Evolutionary conservation across 495 filamentous ascomycete species (phyloP).

Genomic region (Letharia columbiana): DNA sequence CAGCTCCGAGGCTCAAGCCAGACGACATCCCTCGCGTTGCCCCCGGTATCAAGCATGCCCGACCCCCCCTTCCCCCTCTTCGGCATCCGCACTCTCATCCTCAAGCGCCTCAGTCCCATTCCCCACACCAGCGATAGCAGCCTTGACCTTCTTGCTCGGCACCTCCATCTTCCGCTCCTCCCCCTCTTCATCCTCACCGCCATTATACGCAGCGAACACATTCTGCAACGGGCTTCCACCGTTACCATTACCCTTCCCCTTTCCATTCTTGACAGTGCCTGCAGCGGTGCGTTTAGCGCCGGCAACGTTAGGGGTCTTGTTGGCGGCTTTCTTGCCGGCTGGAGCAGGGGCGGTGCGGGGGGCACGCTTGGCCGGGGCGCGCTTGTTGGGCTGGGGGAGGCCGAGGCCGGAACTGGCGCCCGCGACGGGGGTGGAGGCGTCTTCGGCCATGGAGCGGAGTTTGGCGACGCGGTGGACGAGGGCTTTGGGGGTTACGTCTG

Average conservation of each 20-base stretch:
- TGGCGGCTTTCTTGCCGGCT: background rate
- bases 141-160: slow-evolving; percentile 1
- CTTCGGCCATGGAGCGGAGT: background rate
- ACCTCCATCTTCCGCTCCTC: background rate
- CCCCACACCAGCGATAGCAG: background rate
- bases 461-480: slow-evolving; percentile 5
- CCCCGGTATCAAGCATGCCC: too few species aligned
- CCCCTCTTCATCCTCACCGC: background rate
- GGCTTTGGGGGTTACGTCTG: slow-evolving; percentile 11
- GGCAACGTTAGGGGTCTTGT: background rate
- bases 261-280: too few species aligned
- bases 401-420: background rate
- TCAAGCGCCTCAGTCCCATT: background rate
- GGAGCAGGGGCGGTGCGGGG: background rate
- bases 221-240: background rate
- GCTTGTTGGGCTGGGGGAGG: background rate
- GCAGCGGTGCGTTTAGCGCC: background rate
- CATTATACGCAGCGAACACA: background rate
- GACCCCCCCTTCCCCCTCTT: too few species aligned
- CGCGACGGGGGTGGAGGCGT: background rate
- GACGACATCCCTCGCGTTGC: background rate
- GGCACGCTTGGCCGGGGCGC: background rate
- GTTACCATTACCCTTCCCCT: background rate
- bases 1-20: too few species aligned
- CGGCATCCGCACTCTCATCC: background rate